Percentiles rank a stretch among this genome's conserved stretches.
These are phyloP conservation scores for Juglanconis oblonga DNA, from an alignment of 2,329 filamentous ascomycete genomes.

Conservation along the genomic window DNA sequence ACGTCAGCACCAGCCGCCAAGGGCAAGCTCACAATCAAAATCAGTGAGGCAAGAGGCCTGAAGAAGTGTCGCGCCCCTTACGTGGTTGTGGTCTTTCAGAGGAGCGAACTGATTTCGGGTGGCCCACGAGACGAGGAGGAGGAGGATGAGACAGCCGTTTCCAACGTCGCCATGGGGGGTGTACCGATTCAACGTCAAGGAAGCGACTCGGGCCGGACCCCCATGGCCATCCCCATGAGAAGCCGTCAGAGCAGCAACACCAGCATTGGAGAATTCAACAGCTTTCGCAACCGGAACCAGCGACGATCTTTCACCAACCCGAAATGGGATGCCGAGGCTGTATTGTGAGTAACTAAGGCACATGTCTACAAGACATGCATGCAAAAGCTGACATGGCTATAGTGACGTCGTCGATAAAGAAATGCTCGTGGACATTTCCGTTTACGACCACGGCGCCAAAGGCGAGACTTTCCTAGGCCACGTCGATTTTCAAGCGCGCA, in stretches of 20 bases:
- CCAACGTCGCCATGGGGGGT: slow-evolving; percentile 43
- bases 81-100: slow-evolving; percentile 93
- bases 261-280: slow-evolving; percentile 67
- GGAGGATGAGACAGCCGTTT: slow-evolving; percentile 45
- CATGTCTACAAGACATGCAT: neutral
- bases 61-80: slow-evolving; percentile 85
- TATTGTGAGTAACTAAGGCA: slow-evolving; percentile 67
- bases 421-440: slow-evolving; percentile 85
- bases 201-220: slow-evolving; percentile 74
- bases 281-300: slow-evolving; percentile 57
- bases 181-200: slow-evolving; percentile 63
- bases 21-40: slow-evolving; percentile 86
- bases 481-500: slow-evolving; percentile 73
- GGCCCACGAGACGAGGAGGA: slow-evolving; percentile 68
- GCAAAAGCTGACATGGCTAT: neutral
- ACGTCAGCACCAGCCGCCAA: slow-evolving; percentile 66
- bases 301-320: slow-evolving; percentile 70
- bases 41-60: slow-evolving; percentile 79
- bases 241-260: slow-evolving; percentile 97
- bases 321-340: slow-evolving; percentile 91
- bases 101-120: slow-evolving; percentile 91
- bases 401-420: slow-evolving; percentile 93
- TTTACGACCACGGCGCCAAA: slow-evolving; percentile 79
- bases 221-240: slow-evolving; percentile 95
- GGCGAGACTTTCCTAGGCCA: slow-evolving; percentile 92